Conservation (phyloP, 257 asterid species). For the Buddleja alternifolia region DNA sequence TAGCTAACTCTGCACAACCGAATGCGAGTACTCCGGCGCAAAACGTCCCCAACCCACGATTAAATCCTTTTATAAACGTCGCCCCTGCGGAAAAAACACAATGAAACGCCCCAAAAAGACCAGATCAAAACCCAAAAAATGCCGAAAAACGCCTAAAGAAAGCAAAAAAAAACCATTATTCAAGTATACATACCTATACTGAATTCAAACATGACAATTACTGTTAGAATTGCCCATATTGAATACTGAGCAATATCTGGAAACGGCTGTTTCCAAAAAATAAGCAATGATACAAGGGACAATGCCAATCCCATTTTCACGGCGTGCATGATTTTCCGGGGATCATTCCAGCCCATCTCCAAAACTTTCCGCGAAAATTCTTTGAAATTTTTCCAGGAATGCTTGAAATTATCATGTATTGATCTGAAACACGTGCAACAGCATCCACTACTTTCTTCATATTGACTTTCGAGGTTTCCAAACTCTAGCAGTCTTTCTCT, state of each 20-base stretch:
- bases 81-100: conserved; percentile 38
- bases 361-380: conserved; percentile 36
- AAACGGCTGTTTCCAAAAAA: conserved; percentile 47
- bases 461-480: conserved; percentile 32
- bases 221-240: conserved; percentile 57
- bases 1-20: conserved; percentile 37
- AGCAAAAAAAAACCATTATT: not conserved
- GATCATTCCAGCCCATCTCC: conserved; percentile 52
- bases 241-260: conserved; percentile 44
- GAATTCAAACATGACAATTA: conserved; percentile 57
- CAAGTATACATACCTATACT: conserved; percentile 41
- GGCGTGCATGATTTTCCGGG: conserved; percentile 45
- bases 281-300: conserved; percentile 46
- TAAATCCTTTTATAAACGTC: conserved; percentile 57
- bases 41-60: conserved; percentile 57
- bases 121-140: not conserved
- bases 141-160: not conserved
- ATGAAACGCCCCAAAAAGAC: not conserved
- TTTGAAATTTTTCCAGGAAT: conserved; percentile 10
- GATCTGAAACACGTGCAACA: conserved; percentile 18
- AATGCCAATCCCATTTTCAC: conserved; percentile 50
- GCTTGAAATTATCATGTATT: not conserved
- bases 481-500: conserved; percentile 35
- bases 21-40: conserved; percentile 51
- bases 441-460: conserved; percentile 22